Evolutionary conservation across 768 basidiomycete species (phyloP).

Genomic region (Cyathus striatus): DNA sequence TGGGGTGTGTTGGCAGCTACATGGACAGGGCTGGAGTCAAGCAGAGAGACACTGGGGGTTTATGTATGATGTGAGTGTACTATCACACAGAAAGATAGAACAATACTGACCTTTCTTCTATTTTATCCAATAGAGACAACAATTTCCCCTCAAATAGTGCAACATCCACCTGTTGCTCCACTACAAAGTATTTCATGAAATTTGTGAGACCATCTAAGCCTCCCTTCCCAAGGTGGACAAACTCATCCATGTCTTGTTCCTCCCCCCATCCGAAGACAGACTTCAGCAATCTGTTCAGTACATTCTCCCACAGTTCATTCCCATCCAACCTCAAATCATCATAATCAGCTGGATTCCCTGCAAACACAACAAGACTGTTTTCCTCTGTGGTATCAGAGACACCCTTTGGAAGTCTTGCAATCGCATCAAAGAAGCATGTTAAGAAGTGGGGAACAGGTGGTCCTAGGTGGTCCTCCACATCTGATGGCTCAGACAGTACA

Average conservation of each 20-base stretch:
- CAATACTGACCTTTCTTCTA: conserved; percentile 6
- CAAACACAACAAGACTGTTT: conserved; percentile 8
- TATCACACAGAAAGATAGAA: too few species aligned
- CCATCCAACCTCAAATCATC: conserved; percentile 1
- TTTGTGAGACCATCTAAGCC: conserved; percentile 4
- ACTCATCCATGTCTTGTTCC: conserved; percentile 1
- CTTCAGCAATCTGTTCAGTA: conserved; percentile 12
- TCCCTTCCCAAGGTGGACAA: conserved; percentile 5
- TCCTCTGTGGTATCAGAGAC: conserved; percentile 6
- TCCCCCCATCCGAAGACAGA: conserved; percentile 11
- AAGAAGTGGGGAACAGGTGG: not conserved
- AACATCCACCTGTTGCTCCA: conserved; percentile 6
- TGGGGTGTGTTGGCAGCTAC: too few species aligned
- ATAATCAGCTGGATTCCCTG: conserved; percentile 4
- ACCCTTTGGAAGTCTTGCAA: conserved; percentile 4
- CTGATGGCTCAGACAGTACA: not conserved
- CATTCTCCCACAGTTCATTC: conserved; percentile 15
- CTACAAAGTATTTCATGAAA: conserved; percentile 8
- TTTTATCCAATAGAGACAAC: conserved; percentile 3
- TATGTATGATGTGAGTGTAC: too few species aligned
- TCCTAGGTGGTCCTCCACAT: not conserved
- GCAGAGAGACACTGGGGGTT: too few species aligned
- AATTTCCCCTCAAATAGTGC: conserved; percentile 12
- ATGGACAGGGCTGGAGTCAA: too few species aligned
- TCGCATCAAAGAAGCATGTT: not conserved